These are phyloP conservation scores for Spizellomyces sp. DNA, from an alignment of 192 early-diverging fungal genomes.

Conservation along the genomic window DNA sequence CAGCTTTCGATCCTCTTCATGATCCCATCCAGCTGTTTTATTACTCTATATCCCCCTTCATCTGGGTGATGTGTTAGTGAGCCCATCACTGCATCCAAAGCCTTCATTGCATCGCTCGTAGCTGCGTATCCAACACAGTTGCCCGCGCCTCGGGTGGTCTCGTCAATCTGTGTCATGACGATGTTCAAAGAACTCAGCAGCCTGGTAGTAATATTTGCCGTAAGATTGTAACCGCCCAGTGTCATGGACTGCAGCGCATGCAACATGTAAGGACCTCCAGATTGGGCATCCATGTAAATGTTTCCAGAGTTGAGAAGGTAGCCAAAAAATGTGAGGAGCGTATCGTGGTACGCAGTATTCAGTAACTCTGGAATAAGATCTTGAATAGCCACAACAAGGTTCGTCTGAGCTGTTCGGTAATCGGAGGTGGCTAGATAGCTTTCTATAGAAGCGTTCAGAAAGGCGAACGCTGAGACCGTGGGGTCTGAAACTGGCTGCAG, in stretches of 20 bases:
- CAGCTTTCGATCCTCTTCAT: no score
- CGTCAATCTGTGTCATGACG: no score
- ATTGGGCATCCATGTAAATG: slow-evolving; percentile 16
- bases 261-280: slow-evolving; percentile 21
- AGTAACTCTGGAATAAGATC: not conserved
- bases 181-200: not conserved
- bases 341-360: slow-evolving; percentile 10
- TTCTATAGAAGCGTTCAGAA: slow-evolving; percentile 14
- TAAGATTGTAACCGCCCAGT: not conserved
- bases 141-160: no score
- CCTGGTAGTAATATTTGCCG: not conserved
- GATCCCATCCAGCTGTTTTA: no score
- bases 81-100: no score
- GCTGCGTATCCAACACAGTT: no score
- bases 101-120: no score
- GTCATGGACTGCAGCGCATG: slow-evolving; percentile 1
- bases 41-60: no score
- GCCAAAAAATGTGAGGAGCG: slow-evolving; percentile 3
- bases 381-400: slow-evolving; percentile 19
- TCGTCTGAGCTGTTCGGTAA: slow-evolving; percentile 17
- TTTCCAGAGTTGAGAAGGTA: slow-evolving; percentile 6
- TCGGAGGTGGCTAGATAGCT: slow-evolving; percentile 3
- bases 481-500: not conserved
- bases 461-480: not conserved
- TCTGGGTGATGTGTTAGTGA: no score